Percentiles rank a stretch among this genome's conserved stretches.
These are phyloP conservation scores for Aphanomyces stellatus DNA, from an alignment of 352 stramenopile species.

Conservation along the genomic window DNA sequence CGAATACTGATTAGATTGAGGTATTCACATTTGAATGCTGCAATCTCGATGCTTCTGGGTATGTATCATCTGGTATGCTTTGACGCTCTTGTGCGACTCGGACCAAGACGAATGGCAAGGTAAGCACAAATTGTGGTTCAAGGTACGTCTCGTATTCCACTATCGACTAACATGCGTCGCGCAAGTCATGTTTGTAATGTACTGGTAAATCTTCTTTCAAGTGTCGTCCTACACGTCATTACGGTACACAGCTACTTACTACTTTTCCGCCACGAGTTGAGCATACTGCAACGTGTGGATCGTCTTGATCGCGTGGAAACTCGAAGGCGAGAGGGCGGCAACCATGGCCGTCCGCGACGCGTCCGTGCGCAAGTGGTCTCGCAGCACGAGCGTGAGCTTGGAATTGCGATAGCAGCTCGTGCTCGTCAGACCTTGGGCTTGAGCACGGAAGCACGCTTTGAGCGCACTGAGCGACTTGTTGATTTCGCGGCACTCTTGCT, in stretches of 20 bases:
- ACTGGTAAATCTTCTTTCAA: too few relatives aligned
- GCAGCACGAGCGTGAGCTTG: conserved; percentile 16
- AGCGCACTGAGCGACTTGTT: conserved; percentile 10
- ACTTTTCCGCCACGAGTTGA: conserved; percentile 3
- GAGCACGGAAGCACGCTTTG: conserved; percentile 5
- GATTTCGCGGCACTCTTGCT: conserved; percentile 31
- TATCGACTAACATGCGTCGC: too few relatives aligned
- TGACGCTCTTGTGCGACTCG: too few relatives aligned
- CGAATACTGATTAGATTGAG: too few relatives aligned
- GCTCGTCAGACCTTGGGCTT: neutral
- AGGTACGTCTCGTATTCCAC: too few relatives aligned
- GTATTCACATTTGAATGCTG: too few relatives aligned
- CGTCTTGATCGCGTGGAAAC: neutral
- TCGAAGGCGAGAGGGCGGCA: conserved; percentile 11
- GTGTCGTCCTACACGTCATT: too few relatives aligned
- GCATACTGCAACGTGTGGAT: conserved; percentile 18
- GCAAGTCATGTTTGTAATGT: too few relatives aligned
- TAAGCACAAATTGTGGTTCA: too few relatives aligned
- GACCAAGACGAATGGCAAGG: too few relatives aligned
- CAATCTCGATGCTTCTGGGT: too few relatives aligned
- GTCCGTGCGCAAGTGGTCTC: conserved; percentile 6
- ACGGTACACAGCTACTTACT: neutral
- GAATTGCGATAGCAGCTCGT: neutral
- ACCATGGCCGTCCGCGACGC: conserved; percentile 10
- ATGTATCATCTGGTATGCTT: too few relatives aligned